Base-by-base conservation (phyloP, 257 asterid species). In the Ophiorrhiza pumila region DNA sequence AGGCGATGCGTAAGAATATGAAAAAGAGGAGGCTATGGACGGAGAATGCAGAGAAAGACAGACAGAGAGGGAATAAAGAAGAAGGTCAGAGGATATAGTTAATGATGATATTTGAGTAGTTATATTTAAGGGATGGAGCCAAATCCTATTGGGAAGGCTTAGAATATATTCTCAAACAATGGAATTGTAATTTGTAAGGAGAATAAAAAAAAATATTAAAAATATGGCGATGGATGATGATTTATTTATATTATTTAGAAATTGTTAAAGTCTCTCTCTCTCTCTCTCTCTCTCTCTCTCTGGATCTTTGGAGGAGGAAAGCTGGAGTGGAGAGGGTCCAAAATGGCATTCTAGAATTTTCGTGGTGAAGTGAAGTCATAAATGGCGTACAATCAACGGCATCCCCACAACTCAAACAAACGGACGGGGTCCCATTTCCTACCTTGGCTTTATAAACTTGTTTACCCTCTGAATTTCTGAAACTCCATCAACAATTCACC, bases 341-440 rank as follows among this genome's bases (percentile, higher is more conserved):
- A 55, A 17, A 23, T 56, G 74, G 52, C 34, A 29, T 76, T 80
- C 76, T 75, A 67, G 75, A 75, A 78, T 68, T 64, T 68, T 74
- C 74, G 31, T 42, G 72, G 61, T 45, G 71, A 5, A 35, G 55
- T 60, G 52, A 8, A 43, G 79, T 68, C 76, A 65, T 47, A 20
- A 47, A 52, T 80, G 65, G 84, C 79, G 84, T 76, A 49, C 49
- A 46, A 68, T 76, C 76, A 55, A 76, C 81, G 84, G 69, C 68
- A 68, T 25, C 74, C 37, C 1, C 65, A 5, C 25, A 2, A 14
- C 59, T 23, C 31, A n/a, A n/a, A n/a, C n/a, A n/a, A n/a, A n/a
- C n/a, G n/a, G n/a, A n/a, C n/a, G n/a, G n/a, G n/a, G n/a, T n/a
- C n/a, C n/a, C n/a, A n/a, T n/a, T n/a, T n/a, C n/a, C n/a, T n/a